phyloP scores from a whole-genome alignment of 257 asterid species.

The Fraxinus pennsylvanica region DNA sequence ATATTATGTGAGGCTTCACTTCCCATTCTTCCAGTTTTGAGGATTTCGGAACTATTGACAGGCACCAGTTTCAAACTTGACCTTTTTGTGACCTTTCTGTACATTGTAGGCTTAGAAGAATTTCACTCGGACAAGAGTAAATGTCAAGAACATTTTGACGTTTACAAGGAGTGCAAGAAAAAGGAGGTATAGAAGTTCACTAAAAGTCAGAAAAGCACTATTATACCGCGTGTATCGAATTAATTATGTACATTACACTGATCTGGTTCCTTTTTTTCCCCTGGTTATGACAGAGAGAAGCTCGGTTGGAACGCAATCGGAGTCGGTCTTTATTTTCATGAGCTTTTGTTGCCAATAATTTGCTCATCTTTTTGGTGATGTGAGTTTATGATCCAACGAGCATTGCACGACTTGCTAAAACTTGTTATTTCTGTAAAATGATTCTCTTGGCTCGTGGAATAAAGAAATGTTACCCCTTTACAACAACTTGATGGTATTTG shows the following conservation, averaged over 20 bases:
- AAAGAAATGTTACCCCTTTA: neutral
- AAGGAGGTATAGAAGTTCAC: constrained; percentile 62
- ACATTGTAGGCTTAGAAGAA: constrained; percentile 71
- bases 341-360: constrained; percentile 22
- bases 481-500: neutral
- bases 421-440: neutral
- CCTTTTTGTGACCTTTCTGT: neutral
- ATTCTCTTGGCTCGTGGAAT: constrained; percentile 15
- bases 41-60: neutral
- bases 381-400: neutral
- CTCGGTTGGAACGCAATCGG: constrained; percentile 84
- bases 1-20: constrained; percentile 2
- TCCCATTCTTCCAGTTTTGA: constrained; percentile 5
- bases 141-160: constrained; percentile 88
- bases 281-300: constrained; percentile 81
- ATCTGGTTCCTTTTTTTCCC: neutral
- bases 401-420: neutral
- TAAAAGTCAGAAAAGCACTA: neutral
- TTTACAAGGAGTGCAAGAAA: constrained; percentile 93
- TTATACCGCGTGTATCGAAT: constrained; percentile 5
- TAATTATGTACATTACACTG: constrained; percentile 5
- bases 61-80: constrained; percentile 17
- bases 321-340: constrained; percentile 77
- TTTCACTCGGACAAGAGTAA: constrained; percentile 70
- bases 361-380: constrained; percentile 7